Evolutionary conservation across 148 eudicot species (phyloP).

Genomic region (Rhododendron griersonianum): DNA sequence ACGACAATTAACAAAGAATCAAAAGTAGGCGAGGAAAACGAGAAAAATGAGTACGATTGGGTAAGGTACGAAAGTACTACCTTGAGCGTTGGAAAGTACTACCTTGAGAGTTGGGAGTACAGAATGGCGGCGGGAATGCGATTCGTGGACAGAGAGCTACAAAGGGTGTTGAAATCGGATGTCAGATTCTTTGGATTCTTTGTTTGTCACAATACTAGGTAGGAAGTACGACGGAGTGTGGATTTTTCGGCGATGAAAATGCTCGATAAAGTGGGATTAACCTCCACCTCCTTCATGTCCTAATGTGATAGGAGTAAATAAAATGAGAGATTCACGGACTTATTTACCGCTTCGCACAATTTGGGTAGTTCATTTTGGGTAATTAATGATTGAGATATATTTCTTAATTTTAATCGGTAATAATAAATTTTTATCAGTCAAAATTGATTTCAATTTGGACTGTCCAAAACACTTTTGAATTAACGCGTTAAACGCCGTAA

Average conservation of each 20-base stretch:
- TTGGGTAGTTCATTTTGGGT: fast-evolving
- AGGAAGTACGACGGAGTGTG: neutral
- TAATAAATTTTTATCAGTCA: too few relatives aligned
- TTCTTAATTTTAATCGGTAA: too few relatives aligned
- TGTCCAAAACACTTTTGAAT: too few relatives aligned
- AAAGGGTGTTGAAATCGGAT: slow-evolving; percentile 22
- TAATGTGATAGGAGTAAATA: too few relatives aligned
- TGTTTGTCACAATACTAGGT: neutral
- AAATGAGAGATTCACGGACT: too few relatives aligned
- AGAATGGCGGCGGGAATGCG: neutral
- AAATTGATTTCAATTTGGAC: too few relatives aligned
- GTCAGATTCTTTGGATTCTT: slow-evolving; percentile 20
- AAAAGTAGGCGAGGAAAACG: neutral
- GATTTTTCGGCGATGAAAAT: slow-evolving; percentile 25
- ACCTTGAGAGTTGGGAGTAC: neutral
- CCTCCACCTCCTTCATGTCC: neutral
- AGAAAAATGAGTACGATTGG: neutral
- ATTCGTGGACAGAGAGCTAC: slow-evolving; percentile 15
- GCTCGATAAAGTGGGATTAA: slow-evolving; percentile 14
- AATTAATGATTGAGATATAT: too few relatives aligned
- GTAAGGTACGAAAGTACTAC: neutral
- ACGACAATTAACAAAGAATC: neutral
- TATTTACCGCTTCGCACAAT: fast-evolving
- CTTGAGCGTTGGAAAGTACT: too few relatives aligned
- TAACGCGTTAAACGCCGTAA: too few relatives aligned